Base-by-base conservation (phyloP, 1,284 basidiomycete species). In the Ceratobasidium sp. region DNA sequence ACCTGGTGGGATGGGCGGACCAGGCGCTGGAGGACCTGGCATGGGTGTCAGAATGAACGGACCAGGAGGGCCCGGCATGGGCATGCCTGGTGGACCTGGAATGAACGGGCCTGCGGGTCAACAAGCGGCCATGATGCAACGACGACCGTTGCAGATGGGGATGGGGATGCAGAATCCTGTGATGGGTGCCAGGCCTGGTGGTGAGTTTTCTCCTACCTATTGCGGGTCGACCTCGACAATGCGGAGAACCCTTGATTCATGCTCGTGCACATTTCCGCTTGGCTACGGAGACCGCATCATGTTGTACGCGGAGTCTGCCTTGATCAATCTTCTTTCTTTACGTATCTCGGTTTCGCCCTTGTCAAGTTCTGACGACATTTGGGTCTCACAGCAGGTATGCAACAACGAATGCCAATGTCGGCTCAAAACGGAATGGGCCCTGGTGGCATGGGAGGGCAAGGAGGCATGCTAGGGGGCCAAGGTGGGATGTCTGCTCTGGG, bases 121-220 rank as follows among this genome's bases (percentile, higher is more conserved):
- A 41, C 52, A 52, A 57, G 38, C 18, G 41, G 46, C 57, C n/a
- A 5, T 18, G 7, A 47, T 14, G n/a, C n/a, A n/a, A 41, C 64
- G 50, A 55, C 50, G 43, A 49, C 50, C 41, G 32, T 18, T 13
- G 35, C 52, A 11, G 44, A 69, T 69, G 64, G 23, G 23, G 11
- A 69, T 69, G 41, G 47, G 30, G 26, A 57, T 55, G 38, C n/a
- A 8, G 14, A 46, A n/a, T 16, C 16, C 23, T 49, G 35, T 4
- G 6, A 67, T 69, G 64, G 64, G 49, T 7, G 28, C 32, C n/a
- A 23, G 64, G 26, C 64, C 50, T 35, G 61, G 61, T 41, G 64
- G 64, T 69, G 64, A 69, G 64, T 30, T 1, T 46, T 30, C n/a
- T n/a, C n/a, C n/a, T n/a, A n/a, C n/a, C n/a, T n/a, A 21, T 28